Evolutionary conservation across 768 basidiomycete genomes (phyloP), one percentile per base, ranked within the genome.

Genomic region (Lactifluus rugatus): DNA sequence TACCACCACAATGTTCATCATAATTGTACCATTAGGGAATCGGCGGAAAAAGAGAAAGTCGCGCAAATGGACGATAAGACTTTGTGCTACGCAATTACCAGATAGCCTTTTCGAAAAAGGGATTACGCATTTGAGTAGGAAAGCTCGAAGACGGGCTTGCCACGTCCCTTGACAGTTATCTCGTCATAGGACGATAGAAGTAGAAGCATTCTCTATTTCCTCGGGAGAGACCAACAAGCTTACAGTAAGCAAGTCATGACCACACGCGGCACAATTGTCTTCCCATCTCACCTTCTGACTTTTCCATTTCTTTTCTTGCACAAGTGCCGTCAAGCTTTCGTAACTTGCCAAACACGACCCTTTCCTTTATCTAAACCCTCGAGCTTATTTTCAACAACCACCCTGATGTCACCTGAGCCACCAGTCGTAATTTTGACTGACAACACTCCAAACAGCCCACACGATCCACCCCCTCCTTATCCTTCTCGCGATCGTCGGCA

Each of bases 381-480:
- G 19, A n/a, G 19, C 19, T 42, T 7, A 2, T 39, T 39, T 39
- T 39, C 28, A 32, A 34, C 8, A 17, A 25, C 23, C 47, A 7
- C 2, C 31, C 47, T 31, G 6, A 60, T 60, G 58, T 60, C 58
- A 39, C 58, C 58, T 14, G 44, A 56, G 42, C 58, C 58, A 37
- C 58, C 54, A 9, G 37, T 41, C 5, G 13, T 34, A 32, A 32
- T 56, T n/a, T 2, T 26, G n/a, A 10, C 54, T 11, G 48, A 50
- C 3, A 26, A 17, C n/a, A 31, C 54, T 11, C 25, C 26, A 31
- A 32, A 6, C 13, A 44, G 60, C 2, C 65, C 68, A 5, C 56
- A 70, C 10, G 85, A 88, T 63, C 86, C 86, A 3, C 86, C 86
- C 10, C 86, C 86, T 0, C 86, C 86, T 2, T 88, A 88, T 68